These are phyloP conservation scores for Vanderwaltozyma polyspora DNA, from an alignment of 805 yeast genomes.

Conservation along the genomic window DNA sequence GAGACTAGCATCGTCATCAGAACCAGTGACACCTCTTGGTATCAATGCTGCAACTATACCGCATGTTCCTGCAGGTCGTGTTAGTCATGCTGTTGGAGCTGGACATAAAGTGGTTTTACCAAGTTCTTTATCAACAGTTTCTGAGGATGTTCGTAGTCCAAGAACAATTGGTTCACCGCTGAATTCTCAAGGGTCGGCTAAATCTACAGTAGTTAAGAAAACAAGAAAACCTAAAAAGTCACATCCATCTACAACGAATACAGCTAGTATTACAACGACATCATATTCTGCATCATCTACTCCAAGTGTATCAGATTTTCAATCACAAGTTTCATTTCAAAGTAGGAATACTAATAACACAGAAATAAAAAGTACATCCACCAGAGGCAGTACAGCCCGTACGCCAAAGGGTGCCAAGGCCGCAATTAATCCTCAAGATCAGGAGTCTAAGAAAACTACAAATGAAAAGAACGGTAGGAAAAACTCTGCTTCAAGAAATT, in stretches of 20 bases:
- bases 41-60: neutral
- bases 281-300: constrained; percentile 6
- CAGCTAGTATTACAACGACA: constrained; percentile 4
- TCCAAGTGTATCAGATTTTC: constrained; percentile 4
- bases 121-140: constrained; percentile 10
- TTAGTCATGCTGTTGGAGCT: neutral
- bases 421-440: no score
- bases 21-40: constrained; percentile 3
- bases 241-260: constrained; percentile 3
- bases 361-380: neutral
- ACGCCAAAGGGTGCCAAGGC: no score
- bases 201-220: constrained; percentile 1
- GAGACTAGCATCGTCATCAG: constrained; percentile 1
- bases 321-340: neutral
- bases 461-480: no score
- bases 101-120: constrained; percentile 7
- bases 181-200: neutral
- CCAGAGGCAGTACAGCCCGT: neutral
- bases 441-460: no score
- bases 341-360: neutral
- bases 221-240: constrained; percentile 6
- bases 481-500: no score
- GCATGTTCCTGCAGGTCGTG: neutral
- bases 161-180: neutral
- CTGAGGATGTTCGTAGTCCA: constrained; percentile 4